Conservation (phyloP, 129 eudicot genomes). For the Silybum marianum region DNA sequence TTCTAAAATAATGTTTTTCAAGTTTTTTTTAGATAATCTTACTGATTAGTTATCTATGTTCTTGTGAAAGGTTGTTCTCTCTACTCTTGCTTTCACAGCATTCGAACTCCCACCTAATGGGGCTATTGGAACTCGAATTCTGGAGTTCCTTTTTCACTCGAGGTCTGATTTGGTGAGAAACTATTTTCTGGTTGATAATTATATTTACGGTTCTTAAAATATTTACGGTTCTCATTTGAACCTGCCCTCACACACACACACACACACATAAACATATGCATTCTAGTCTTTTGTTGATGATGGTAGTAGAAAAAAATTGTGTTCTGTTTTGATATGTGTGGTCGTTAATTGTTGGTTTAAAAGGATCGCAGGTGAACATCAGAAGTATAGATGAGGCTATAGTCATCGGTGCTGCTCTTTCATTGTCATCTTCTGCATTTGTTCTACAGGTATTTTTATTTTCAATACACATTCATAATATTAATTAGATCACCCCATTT, state of each 20-base stretch:
- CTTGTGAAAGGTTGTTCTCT: constrained; percentile 69
- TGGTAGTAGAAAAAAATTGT: no score
- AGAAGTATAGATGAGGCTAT: constrained; percentile 96
- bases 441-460: constrained; percentile 77
- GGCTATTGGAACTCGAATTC: constrained; percentile 85
- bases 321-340: neutral
- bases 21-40: neutral
- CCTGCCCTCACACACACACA: no score
- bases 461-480: constrained; percentile 15
- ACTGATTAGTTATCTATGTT: constrained; percentile 22
- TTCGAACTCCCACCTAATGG: constrained; percentile 99
- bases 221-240: no score
- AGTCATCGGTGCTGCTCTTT: constrained; percentile 96
- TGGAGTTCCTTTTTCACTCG: constrained; percentile 88
- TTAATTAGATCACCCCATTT: neutral
- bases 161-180: constrained; percentile 83
- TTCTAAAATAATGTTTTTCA: neutral
- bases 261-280: no score
- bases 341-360: constrained; percentile 25
- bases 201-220: neutral
- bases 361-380: constrained; percentile 74
- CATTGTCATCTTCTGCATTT: constrained; percentile 95
- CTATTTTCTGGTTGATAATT: neutral
- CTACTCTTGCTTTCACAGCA: constrained; percentile 95
- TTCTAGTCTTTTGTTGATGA: no score